These are phyloP conservation scores for Arthromyces matolae DNA, from an alignment of 768 basidiomycete species.

Conservation along the genomic window DNA sequence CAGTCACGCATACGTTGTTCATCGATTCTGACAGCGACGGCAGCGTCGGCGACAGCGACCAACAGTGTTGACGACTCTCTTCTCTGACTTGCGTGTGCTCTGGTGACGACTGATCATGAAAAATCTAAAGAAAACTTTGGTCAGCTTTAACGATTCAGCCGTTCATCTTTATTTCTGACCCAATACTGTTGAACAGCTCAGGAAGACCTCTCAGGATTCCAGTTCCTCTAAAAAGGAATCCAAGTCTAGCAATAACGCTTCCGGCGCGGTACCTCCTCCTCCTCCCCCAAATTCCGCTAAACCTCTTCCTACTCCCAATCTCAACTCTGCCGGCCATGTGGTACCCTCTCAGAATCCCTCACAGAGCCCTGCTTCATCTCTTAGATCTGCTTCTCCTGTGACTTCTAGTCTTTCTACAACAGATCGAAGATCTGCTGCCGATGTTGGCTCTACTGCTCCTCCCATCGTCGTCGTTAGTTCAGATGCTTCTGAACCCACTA, in stretches of 20 bases:
- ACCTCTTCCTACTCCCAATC: conserved; percentile 54
- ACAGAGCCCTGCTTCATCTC: conserved; percentile 39
- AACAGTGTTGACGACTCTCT: conserved; percentile 14
- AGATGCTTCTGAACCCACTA: conserved; percentile 52
- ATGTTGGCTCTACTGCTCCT: conserved; percentile 54
- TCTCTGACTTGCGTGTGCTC: conserved; percentile 8
- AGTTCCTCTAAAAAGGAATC: conserved; percentile 68
- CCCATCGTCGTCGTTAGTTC: conserved; percentile 86
- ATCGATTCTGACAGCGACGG: conserved; percentile 38
- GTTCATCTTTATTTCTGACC: conserved; percentile 18
- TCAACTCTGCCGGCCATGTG: conserved; percentile 36
- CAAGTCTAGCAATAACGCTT: conserved; percentile 38
- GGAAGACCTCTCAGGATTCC: conserved; percentile 65
- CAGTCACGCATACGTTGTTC: conserved; percentile 30
- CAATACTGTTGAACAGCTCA: conserved; percentile 42
- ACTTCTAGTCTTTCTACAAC: conserved; percentile 36
- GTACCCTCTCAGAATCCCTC: conserved; percentile 36
- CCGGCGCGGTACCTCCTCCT: conserved; percentile 44
- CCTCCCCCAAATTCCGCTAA: conserved; percentile 65
- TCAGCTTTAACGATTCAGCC: conserved; percentile 33
- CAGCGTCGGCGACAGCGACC: conserved; percentile 14
- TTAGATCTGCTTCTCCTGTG: conserved; percentile 40
- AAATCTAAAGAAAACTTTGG: conserved; percentile 80
- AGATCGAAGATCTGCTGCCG: conserved; percentile 58
- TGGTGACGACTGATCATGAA: conserved; percentile 52